These are phyloP conservation scores for Daphne laureola DNA, from an alignment of 441 rosid species.

Conservation along the genomic window DNA sequence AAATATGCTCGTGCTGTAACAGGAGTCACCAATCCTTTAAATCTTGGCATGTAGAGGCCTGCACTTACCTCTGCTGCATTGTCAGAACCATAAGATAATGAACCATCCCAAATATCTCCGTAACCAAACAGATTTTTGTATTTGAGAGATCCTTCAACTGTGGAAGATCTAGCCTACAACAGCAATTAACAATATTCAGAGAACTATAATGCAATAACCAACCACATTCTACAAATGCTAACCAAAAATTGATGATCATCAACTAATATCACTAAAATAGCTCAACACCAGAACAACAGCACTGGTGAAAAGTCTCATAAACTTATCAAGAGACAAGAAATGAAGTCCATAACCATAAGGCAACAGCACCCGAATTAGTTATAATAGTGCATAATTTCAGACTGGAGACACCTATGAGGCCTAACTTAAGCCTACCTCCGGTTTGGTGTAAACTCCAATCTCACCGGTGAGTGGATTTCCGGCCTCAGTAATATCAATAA, in stretches of 20 bases:
- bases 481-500: conserved; percentile 66
- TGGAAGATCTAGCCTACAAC: conserved; percentile 71
- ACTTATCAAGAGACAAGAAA: too few relatives aligned
- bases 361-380: too few relatives aligned
- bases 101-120: conserved; percentile 92
- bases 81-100: conserved; percentile 74
- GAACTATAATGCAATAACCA: too few relatives aligned
- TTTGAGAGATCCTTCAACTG: conserved; percentile 73
- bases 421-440: conserved; percentile 45
- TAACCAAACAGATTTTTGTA: conserved; percentile 80
- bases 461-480: conserved; percentile 53
- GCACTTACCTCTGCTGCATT: conserved; percentile 70
- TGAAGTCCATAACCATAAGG: too few relatives aligned
- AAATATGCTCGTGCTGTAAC: conserved; percentile 57
- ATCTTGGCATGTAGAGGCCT: conserved; percentile 74
- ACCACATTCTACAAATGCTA: too few relatives aligned
- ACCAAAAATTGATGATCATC: too few relatives aligned
- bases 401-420: neutral
- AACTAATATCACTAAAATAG: too few relatives aligned
- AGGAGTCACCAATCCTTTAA: conserved; percentile 53
- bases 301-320: too few relatives aligned
- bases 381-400: too few relatives aligned
- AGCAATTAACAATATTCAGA: conserved; percentile 11
- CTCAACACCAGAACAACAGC: too few relatives aligned
- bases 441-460: conserved; percentile 67